These are phyloP conservation scores for Aureobasidium zeae DNA, from an alignment of 2,329 filamentous ascomycete genomes.

Conservation along the genomic window DNA sequence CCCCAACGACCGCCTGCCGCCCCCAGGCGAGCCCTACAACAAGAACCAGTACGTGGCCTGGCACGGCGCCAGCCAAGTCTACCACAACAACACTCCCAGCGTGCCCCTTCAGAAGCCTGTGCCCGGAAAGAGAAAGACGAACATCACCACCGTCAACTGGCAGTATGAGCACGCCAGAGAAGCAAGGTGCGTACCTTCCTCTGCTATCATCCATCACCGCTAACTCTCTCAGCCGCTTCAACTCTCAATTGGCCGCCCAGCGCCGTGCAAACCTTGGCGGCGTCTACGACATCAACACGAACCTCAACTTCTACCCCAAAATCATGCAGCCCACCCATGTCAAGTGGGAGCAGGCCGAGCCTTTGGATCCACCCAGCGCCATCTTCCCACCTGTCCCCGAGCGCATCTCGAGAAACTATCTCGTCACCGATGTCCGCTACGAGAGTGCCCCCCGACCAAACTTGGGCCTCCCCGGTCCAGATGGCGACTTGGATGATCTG, in stretches of 20 bases:
- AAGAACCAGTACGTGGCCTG: constrained; percentile 98
- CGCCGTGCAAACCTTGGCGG: constrained; percentile 64
- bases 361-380: constrained; percentile 20
- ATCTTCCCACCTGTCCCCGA: constrained; percentile 48
- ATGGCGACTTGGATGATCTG: constrained; percentile 42
- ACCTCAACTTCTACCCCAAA: constrained; percentile 76
- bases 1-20: constrained; percentile 70
- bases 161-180: constrained; percentile 89
- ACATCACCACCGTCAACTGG: constrained; percentile 92
- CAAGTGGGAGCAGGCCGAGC: constrained; percentile 52
- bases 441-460: constrained; percentile 50
- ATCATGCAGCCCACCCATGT: constrained; percentile 85
- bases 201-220: constrained; percentile 19
- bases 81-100: constrained; percentile 66
- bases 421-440: constrained; percentile 53
- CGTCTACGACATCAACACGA: constrained; percentile 90
- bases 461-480: constrained; percentile 51
- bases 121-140: constrained; percentile 72
- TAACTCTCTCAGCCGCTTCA: constrained; percentile 60
- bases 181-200: constrained; percentile 54
- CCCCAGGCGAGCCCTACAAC: constrained; percentile 81
- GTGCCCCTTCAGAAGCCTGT: constrained; percentile 66
- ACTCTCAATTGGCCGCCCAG: constrained; percentile 59
- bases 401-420: constrained; percentile 51
- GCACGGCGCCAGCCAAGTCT: constrained; percentile 94